phyloP scores from a whole-genome alignment of 2,329 filamentous ascomycete genomes.

The Ophiocordyceps camponoti-saundersi region DNA sequence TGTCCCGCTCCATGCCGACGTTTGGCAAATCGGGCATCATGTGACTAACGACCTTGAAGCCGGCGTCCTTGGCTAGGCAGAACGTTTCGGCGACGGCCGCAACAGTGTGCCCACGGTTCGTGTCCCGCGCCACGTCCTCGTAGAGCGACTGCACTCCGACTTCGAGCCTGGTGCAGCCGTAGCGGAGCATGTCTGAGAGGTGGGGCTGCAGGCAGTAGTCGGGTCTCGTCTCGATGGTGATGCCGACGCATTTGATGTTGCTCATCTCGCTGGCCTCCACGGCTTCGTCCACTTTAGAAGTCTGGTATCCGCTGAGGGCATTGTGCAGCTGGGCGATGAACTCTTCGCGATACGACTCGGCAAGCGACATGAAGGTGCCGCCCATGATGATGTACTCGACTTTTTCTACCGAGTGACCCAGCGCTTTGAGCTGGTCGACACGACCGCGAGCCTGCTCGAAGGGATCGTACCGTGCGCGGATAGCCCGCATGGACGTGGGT shows the following conservation, averaged over 20 bases:
- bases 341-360: conserved; percentile 74
- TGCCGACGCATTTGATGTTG: conserved; percentile 93
- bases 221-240: conserved; percentile 92
- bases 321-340: conserved; percentile 97
- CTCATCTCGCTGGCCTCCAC: conserved; percentile 92
- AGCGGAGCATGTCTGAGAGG: conserved; percentile 88
- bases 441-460: conserved; percentile 93
- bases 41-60: conserved; percentile 97
- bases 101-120: conserved; percentile 91
- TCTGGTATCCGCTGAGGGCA: conserved; percentile 89
- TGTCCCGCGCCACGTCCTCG: conserved; percentile 95
- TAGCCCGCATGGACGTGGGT: conserved; percentile 95
- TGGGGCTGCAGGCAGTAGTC: conserved; percentile 97
- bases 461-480: conserved; percentile 89
- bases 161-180: conserved; percentile 87
- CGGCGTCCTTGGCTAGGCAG: conserved; percentile 90
- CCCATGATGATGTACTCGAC: conserved; percentile 99
- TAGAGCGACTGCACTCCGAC: conserved; percentile 94
- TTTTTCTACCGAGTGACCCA: conserved; percentile 96
- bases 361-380: conserved; percentile 94
- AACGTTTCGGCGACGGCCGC: conserved; percentile 93
- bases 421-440: conserved; percentile 88
- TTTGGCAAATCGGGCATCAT: conserved; percentile 99
- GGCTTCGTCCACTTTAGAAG: conserved; percentile 84
- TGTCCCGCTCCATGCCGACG: conserved; percentile 92